phyloP scores from a whole-genome alignment of 495 filamentous ascomycete species.

The Talaromyces stipitatus region DNA sequence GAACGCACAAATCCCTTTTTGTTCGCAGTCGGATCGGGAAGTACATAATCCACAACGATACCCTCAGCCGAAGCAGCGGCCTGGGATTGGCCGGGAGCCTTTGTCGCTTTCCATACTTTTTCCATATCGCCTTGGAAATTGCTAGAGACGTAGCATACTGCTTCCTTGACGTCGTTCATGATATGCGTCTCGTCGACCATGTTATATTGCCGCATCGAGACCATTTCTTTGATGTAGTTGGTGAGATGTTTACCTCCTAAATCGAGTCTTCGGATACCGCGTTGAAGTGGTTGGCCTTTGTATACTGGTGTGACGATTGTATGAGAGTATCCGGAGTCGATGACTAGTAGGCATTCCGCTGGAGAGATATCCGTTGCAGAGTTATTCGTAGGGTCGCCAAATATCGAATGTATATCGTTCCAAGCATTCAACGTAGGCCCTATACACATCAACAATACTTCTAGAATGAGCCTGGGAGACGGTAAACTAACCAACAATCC shows the following conservation, averaged over 20 bases:
- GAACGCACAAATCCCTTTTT: conserved; percentile 67
- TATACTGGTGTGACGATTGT: conserved; percentile 87
- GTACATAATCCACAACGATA: conserved; percentile 86
- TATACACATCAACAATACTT: conserved; percentile 17
- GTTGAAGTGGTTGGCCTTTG: conserved; percentile 70
- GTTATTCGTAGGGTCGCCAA: conserved; percentile 34
- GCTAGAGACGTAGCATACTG: conserved; percentile 72
- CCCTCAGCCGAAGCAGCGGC: conserved; percentile 48
- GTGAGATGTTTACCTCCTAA: conserved; percentile 90
- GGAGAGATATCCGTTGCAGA: conserved; percentile 38
- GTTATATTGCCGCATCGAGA: conserved; percentile 86
- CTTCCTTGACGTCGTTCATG: conserved; percentile 93
- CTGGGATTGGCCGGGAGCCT: conserved; percentile 29
- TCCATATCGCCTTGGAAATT: conserved; percentile 79
- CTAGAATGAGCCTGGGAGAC: background rate
- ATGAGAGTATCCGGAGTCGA: conserved; percentile 90
- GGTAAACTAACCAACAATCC: conserved; percentile 47
- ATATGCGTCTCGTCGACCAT: conserved; percentile 89
- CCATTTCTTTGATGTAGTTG: conserved; percentile 85
- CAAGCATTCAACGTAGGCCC: conserved; percentile 75
- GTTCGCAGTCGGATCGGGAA: conserved; percentile 79
- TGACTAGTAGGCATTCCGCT: conserved; percentile 73
- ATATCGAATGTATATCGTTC: conserved; percentile 63
- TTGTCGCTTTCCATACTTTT: conserved; percentile 71
- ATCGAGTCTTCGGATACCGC: conserved; percentile 77